These are phyloP conservation scores for Mrakia hoshinonis DNA, from an alignment of 768 basidiomycete species.

Conservation along the genomic window DNA sequence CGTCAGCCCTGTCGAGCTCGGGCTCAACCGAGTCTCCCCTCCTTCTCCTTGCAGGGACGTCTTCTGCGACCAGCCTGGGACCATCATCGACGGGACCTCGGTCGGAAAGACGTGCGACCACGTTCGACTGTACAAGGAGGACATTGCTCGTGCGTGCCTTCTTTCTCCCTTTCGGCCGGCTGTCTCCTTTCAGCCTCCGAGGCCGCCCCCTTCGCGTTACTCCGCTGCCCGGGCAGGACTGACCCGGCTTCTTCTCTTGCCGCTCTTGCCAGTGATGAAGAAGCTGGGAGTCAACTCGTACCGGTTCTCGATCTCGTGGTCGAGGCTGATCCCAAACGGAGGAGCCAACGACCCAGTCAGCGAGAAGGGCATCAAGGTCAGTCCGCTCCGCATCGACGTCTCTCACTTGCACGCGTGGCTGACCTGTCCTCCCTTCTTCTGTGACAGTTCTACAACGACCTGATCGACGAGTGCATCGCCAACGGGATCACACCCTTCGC, in stretches of 20 bases:
- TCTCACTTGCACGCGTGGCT: not conserved
- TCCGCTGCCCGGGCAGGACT: not conserved
- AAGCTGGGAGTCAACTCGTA: slow-evolving; percentile 62
- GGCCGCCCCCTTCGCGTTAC: not conserved
- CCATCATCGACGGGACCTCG: slow-evolving; percentile 55
- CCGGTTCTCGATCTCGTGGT: slow-evolving; percentile 69
- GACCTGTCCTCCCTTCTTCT: not conserved
- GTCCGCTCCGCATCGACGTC: not conserved
- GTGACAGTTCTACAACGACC: slow-evolving; percentile 51
- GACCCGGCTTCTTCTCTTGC: not conserved
- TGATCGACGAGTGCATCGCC: slow-evolving; percentile 60
- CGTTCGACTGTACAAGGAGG: slow-evolving; percentile 44
- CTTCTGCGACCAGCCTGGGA: slow-evolving; percentile 57
- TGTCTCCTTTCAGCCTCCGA: not conserved
- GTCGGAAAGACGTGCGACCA: slow-evolving; percentile 47
- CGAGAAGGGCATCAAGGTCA: slow-evolving; percentile 51
- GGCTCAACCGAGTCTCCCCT: not conserved
- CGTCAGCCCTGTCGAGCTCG: not conserved
- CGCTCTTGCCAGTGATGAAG: slow-evolving; percentile 44
- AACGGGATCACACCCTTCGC: slow-evolving; percentile 61
- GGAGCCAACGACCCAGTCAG: slow-evolving; percentile 67
- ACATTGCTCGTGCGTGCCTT: slow-evolving; percentile 44
- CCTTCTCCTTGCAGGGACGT: slow-evolving; percentile 61
- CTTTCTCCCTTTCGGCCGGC: not conserved
- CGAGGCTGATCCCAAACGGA: slow-evolving; percentile 63